Evolutionary conservation across 2,329 filamentous ascomycete genomes (phyloP).

Genomic region (Clarireedia paspali): DNA sequence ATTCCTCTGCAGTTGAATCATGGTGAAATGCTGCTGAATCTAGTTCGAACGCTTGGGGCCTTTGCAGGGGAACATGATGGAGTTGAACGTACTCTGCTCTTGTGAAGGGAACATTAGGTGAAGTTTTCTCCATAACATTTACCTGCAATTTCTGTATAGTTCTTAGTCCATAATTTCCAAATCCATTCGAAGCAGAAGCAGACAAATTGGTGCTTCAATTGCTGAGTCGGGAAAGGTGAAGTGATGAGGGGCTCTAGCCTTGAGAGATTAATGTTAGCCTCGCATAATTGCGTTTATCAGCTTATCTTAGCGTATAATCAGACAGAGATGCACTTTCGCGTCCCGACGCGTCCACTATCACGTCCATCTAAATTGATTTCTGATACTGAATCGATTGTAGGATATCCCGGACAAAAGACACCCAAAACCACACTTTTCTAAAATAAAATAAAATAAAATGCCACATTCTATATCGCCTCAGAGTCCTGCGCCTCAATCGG

Average conservation of each 20-base stretch:
- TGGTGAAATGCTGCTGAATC: no score
- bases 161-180: no score
- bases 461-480: constrained; percentile 37
- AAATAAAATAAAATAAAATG: constrained; percentile 28
- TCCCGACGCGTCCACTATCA: background rate
- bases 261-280: background rate
- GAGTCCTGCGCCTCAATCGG: constrained; percentile 27
- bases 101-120: no score
- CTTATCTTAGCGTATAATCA: constrained; percentile 8
- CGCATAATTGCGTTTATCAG: background rate
- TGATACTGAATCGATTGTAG: background rate
- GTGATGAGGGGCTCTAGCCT: background rate
- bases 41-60: no score
- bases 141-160: no score
- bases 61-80: no score
- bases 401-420: background rate
- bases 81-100: no score
- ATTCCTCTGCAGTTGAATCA: no score
- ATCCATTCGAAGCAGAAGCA: background rate
- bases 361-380: constrained; percentile 5
- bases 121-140: no score
- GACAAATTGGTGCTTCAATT: no score
- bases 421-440: background rate
- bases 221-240: no score
- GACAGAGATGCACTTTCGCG: background rate